Evolutionary conservation across 805 yeast species (phyloP).

Genomic region (Candida insectorum): DNA sequence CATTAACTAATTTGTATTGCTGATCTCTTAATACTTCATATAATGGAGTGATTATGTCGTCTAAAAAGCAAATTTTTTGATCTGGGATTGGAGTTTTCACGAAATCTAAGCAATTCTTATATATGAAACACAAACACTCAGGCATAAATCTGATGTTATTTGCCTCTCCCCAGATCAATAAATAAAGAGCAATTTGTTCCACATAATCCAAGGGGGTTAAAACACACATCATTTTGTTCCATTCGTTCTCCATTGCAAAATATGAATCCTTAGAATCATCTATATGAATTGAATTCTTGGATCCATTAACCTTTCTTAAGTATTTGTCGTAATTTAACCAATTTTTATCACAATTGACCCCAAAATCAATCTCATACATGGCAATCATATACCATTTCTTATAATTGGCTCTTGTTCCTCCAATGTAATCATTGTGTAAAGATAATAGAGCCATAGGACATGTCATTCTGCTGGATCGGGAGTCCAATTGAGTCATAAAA

Average conservation of each 20-base stretch:
- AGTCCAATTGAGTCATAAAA: constrained; percentile 76
- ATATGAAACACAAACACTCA: constrained; percentile 34
- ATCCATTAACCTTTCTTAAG: constrained; percentile 26
- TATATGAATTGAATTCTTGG: constrained; percentile 19
- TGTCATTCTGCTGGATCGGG: constrained; percentile 77
- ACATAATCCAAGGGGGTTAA: constrained; percentile 56
- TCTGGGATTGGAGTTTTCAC: constrained; percentile 1
- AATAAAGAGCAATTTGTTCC: constrained; percentile 60
- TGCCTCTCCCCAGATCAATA: constrained; percentile 75
- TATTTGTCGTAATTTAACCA: constrained; percentile 16
- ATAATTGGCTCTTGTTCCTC: constrained; percentile 84
- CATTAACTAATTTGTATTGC: constrained; percentile 55
- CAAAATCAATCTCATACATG: constrained; percentile 72
- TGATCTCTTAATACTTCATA: constrained; percentile 65
- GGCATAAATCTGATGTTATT: constrained; percentile 57
- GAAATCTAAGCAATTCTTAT: constrained; percentile 23
- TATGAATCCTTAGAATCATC: too few relatives aligned
- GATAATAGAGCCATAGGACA: constrained; percentile 70
- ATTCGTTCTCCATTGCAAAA: constrained; percentile 38
- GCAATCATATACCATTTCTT: constrained; percentile 92
- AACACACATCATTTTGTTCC: constrained; percentile 64
- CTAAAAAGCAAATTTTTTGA: constrained; percentile 25
- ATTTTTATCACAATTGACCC: constrained; percentile 17
- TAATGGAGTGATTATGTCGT: constrained; percentile 43
- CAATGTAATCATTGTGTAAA: constrained; percentile 87